Percentiles rank a stretch among this genome's conserved stretches.
phyloP scores from a whole-genome alignment of 2,329 filamentous ascomycete genomes.

The Aspergillus awamori region DNA sequence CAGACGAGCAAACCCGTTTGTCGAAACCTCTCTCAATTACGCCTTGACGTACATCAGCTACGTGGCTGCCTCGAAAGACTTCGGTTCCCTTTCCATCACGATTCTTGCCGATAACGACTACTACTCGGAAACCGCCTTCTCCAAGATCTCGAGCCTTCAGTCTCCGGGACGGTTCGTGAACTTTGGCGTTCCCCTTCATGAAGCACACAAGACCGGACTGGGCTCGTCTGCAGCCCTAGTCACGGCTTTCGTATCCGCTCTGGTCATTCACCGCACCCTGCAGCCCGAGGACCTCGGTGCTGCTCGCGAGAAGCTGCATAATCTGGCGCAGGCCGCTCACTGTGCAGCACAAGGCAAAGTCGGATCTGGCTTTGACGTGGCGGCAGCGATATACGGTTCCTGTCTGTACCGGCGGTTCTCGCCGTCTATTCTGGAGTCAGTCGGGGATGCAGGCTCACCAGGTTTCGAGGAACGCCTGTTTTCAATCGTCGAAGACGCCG shows the following conservation, averaged over 20 bases:
- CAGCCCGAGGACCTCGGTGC: slow-evolving; percentile 48
- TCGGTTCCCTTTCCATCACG: slow-evolving; percentile 73
- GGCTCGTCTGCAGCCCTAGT: slow-evolving; percentile 94
- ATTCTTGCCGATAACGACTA: slow-evolving; percentile 96
- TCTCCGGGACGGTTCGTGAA: slow-evolving; percentile 65
- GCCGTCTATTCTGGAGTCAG: slow-evolving; percentile 67
- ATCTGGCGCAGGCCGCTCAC: slow-evolving; percentile 89
- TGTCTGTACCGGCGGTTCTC: slow-evolving; percentile 93
- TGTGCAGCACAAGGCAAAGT: slow-evolving; percentile 97
- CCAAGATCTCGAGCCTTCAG: slow-evolving; percentile 32
- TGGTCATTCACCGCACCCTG: slow-evolving; percentile 47
- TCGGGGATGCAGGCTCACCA: slow-evolving; percentile 67
- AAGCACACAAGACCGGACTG: slow-evolving; percentile 92
- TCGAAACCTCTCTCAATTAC: slow-evolving; percentile 88
- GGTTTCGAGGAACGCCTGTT: slow-evolving; percentile 70
- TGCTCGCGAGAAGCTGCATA: slow-evolving; percentile 72
- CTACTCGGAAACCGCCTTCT: slow-evolving; percentile 72
- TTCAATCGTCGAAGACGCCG: slow-evolving; percentile 65
- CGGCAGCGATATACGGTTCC: slow-evolving; percentile 87
- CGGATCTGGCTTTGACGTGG: slow-evolving; percentile 93
- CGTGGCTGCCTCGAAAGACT: slow-evolving; percentile 53
- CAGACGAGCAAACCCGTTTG: slow-evolving; percentile 75
- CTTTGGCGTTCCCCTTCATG: slow-evolving; percentile 73
- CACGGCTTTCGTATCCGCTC: slow-evolving; percentile 71
- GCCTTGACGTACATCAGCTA: slow-evolving; percentile 75